A percentile compares a stretch with the other conserved stretches of the same genome.
Conservation (phyloP, 2,329 filamentous ascomycete species). For the Botrytis hyacinthi region DNA sequence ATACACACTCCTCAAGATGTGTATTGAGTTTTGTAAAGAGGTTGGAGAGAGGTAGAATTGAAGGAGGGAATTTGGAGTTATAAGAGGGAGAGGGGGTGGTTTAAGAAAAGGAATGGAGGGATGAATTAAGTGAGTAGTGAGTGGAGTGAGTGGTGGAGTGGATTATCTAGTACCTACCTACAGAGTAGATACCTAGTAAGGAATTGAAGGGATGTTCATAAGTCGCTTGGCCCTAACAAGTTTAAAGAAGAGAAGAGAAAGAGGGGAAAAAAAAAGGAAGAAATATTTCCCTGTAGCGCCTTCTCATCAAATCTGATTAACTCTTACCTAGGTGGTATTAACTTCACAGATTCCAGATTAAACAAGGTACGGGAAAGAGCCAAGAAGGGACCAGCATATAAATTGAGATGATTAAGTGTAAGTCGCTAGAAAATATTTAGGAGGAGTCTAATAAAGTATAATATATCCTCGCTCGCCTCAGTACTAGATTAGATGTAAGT, state of each 20-base stretch:
- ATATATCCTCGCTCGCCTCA: background rate
- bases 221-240: background rate
- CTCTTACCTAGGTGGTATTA: no score
- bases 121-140: background rate
- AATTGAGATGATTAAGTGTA: background rate
- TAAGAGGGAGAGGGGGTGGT: background rate
- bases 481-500: background rate
- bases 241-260: background rate
- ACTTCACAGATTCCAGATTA: background rate
- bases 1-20: slow-evolving; percentile 12
- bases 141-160: background rate
- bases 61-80: background rate
- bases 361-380: background rate
- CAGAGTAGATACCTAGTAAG: background rate
- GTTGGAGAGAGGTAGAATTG: background rate
- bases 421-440: slow-evolving; percentile 9
- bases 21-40: slow-evolving; percentile 2
- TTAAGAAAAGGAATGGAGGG: background rate
- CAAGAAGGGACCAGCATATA: background rate
- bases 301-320: background rate
- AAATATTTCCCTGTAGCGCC: background rate
- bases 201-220: background rate
- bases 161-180: background rate
- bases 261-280: background rate
- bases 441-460: background rate